A percentile compares a stretch with the other conserved stretches of the same genome.
Evolutionary conservation across 208 protist genomes (phyloP).

Genomic region (Acanthamoeba triangularis): DNA sequence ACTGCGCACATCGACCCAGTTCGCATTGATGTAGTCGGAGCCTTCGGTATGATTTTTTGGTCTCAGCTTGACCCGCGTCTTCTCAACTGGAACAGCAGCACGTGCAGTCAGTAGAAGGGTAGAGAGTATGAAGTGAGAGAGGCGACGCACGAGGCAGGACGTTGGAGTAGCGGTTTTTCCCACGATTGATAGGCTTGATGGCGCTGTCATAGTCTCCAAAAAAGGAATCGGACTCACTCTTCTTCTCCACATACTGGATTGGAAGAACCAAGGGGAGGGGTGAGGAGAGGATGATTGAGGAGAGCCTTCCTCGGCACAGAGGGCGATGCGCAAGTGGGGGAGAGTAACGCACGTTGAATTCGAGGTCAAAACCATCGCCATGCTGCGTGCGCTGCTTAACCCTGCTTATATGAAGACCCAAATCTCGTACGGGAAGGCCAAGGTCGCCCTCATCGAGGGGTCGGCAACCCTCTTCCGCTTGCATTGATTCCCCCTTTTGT

Average conservation of each 20-base stretch:
- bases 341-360: neutral
- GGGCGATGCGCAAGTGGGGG: neutral
- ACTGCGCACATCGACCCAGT: slow-evolving; percentile 1
- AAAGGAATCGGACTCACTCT: slow-evolving; percentile 46
- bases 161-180: slow-evolving; percentile 52
- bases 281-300: no score
- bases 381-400: neutral
- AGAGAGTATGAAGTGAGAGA: neutral
- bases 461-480: neutral
- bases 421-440: neutral
- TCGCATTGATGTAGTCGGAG: slow-evolving; percentile 53
- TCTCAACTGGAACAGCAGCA: neutral
- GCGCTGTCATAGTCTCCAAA: slow-evolving; percentile 61
- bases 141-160: neutral
- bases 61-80: neutral
- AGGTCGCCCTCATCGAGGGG: slow-evolving; percentile 18
- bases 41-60: neutral
- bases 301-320: no score
- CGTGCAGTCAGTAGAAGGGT: neutral
- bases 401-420: neutral
- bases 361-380: slow-evolving; percentile 36
- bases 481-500: neutral
- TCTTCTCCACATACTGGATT: slow-evolving; percentile 31
- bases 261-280: no score
- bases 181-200: slow-evolving; percentile 42